Evolutionary conservation across 306 rosid genomes (phyloP), one percentile per base, ranked within the genome.

Genomic region (Casuarina glauca): DNA sequence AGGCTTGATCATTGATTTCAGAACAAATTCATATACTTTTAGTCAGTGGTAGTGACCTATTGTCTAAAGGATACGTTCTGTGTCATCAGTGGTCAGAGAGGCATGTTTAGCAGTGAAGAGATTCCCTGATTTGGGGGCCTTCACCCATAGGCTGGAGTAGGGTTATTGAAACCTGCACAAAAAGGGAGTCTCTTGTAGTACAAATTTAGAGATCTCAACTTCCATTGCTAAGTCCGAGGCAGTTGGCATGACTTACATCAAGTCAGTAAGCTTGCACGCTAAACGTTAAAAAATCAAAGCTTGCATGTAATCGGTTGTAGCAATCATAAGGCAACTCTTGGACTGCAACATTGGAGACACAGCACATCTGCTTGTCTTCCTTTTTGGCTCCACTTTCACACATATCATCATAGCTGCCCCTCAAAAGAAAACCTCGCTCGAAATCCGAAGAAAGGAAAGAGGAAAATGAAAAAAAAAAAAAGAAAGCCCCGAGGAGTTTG

Each of bases 361-460:
- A 78, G 61, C 89, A 97, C 89, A 97, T 94, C 83, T 86, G 45
- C 77, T 85, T 92, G 98, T 92, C 96, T 86, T 87, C 96, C 81
- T 80, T 57, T 61, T 43, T 76, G 76, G 80, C 86, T 39, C 75
- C 85, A 46, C 88, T 67, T 79, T 79, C 86, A 84, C 84, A 84
- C 63, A 74, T 84, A 82, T 83, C 82, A 86, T 80, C 82, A 86
- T 88, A 53, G 83, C 87, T 90, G 84, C 45, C 79, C 64, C 69
- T 74, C 88, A 81, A 76, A 86, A 67, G 78, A 79, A 72, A 78
- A 76, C 79, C 50, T 66, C 71, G 74, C 80, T 62, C 67, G 36
- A 9, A 0, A 49, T 79, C 70, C 78, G 76, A 80, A 87, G 84
- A 78, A 80, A 87, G 84, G 72, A 32, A 38, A 67, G 66, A 42